Base-by-base conservation (phyloP, 495 filamentous ascomycete species). In the Penicillium crystallinum region DNA sequence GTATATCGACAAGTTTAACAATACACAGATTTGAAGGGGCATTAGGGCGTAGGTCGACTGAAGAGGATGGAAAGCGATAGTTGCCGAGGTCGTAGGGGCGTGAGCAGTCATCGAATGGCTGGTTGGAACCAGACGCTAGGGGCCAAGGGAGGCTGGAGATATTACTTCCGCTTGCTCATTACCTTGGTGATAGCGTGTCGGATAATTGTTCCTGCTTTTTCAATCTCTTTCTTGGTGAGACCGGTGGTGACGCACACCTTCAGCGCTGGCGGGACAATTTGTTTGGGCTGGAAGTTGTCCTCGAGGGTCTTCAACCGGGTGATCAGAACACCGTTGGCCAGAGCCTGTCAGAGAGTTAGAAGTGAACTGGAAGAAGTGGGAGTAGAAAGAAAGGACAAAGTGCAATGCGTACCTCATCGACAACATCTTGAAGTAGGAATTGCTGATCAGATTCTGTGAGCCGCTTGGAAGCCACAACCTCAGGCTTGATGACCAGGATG, bases 131-230 rank as follows among this genome's bases (percentile, higher is more conserved):
- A 53, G 29, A 39, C 30, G 48, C 18, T 42, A 31, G 44, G 29
- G 30, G 49, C 41, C 7, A 30, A 56, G 34, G 11, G 39, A n/a
- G n/a, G n/a, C n/a, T n/a, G 27, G 52, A 33, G 49, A 12, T 35
- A 42, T 57, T 57, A 73, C 57, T 72, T 81, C 68, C 69, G 75
- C 54, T 75, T 76, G 64, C 75, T 82, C 62, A 87, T 64, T 44
- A 97, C 84, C 74, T 95, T 96, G 27, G 91, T 96, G 58, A 97
- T 89, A 17, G 91, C 93, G 71, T 97, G 92, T 45, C 95, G 80
- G 52, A 97, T 89, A 5, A 81, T 86, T 4, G 83, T 81, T 2
- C 92, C 93, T 2, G 93, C 88, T 72, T 90, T 92, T 73, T 98
- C 93, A 38, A 90, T 85, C 68, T 98, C 93, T 73, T 95, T 96